These are phyloP conservation scores for Cichorium intybus DNA, from an alignment of 140 eudicot genomes.

Conservation along the genomic window DNA sequence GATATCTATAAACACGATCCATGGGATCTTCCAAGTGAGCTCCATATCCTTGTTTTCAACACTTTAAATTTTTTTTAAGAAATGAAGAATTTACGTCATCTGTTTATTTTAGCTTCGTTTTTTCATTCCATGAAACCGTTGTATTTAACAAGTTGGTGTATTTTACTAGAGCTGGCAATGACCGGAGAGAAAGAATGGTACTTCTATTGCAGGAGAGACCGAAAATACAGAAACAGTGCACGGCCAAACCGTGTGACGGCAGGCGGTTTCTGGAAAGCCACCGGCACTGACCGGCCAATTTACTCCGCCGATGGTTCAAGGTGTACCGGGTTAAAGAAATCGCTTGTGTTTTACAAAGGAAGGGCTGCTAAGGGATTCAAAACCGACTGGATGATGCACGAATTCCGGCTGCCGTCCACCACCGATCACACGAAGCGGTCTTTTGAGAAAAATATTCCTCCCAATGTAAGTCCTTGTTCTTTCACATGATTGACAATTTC, in stretches of 20 bases:
- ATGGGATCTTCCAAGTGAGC: slow-evolving; percentile 90
- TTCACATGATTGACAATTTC: background rate
- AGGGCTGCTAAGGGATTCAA: slow-evolving; percentile 73
- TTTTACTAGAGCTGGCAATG: slow-evolving; percentile 50
- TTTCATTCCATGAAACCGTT: background rate
- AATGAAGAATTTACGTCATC: no score
- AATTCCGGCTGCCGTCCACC: slow-evolving; percentile 60
- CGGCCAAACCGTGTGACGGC: slow-evolving; percentile 73
- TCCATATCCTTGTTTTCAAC: background rate
- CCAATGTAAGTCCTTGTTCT: slow-evolving; percentile 37
- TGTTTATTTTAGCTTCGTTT: background rate
- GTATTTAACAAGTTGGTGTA: background rate
- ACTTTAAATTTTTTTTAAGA: background rate
- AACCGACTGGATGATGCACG: slow-evolving; percentile 94
- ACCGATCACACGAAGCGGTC: slow-evolving; percentile 36
- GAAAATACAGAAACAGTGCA: slow-evolving; percentile 68
- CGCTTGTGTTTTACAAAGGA: slow-evolving; percentile 78
- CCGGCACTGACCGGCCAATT: slow-evolving; percentile 77
- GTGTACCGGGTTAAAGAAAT: slow-evolving; percentile 73
- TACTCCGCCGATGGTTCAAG: slow-evolving; percentile 61
- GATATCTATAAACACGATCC: slow-evolving; percentile 83
- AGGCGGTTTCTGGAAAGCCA: slow-evolving; percentile 83
- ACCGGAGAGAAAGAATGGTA: slow-evolving; percentile 86
- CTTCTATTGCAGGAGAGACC: slow-evolving; percentile 70
- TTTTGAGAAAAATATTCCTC: slow-evolving; percentile 46